phyloP scores from a whole-genome alignment of 169 alveolate genomes.

The Babesia sp. region DNA sequence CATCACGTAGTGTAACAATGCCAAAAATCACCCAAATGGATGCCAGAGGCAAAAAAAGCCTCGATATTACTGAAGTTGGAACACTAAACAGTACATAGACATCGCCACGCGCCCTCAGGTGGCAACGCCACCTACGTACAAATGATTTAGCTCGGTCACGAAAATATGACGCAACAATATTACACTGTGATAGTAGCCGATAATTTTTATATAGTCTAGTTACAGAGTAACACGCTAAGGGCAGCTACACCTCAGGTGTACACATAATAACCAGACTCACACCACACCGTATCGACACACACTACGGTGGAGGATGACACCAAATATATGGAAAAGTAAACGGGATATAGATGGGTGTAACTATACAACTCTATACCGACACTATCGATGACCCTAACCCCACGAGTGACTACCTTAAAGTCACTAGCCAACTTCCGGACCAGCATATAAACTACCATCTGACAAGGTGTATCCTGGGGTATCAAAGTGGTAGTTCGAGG shows the following conservation, averaged over 20 bases:
- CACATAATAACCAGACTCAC: neutral
- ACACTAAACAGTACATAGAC: neutral
- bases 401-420: neutral
- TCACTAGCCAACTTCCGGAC: too few relatives aligned
- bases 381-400: neutral
- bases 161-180: too few relatives aligned
- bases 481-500: too few relatives aligned
- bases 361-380: neutral
- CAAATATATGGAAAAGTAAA: neutral
- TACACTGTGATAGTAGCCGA: too few relatives aligned
- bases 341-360: neutral
- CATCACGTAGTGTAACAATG: too few relatives aligned
- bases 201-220: neutral
- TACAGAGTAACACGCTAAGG: neutral
- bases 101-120: neutral
- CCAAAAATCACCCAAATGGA: too few relatives aligned
- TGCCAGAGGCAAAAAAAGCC: too few relatives aligned
- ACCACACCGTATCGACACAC: neutral
- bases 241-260: neutral
- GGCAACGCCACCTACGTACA: constrained; percentile 6
- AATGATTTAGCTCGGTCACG: too few relatives aligned
- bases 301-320: neutral
- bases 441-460: too few relatives aligned
- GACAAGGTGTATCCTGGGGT: too few relatives aligned
- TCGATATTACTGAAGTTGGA: too few relatives aligned